A percentile compares a stretch with the other conserved stretches of the same genome.
Evolutionary conservation across 345 rosid species (phyloP).

Genomic region (Triadica sebifera): DNA sequence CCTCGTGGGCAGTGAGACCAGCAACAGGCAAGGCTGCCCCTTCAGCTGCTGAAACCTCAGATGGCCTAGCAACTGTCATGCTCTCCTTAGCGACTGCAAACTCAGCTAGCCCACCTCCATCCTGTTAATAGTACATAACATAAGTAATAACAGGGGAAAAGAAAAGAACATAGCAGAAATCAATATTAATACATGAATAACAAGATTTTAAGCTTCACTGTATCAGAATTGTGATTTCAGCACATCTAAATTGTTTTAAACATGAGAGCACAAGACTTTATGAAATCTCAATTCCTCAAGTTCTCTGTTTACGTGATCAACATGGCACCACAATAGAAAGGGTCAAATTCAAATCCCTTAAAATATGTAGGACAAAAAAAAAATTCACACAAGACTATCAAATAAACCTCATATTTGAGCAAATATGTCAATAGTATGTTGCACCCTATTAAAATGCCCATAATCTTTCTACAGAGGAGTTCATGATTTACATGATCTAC

Average conservation of each 20-base stretch:
- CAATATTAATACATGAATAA: not conserved
- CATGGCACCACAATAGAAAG: not conserved
- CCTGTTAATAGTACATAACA: slow-evolving; percentile 5
- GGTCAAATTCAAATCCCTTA: not conserved
- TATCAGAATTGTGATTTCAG: not conserved
- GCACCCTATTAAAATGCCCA: not conserved
- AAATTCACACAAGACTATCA: not conserved
- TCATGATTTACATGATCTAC: not conserved
- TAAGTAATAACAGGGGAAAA: not conserved
- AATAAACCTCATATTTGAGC: too few species aligned
- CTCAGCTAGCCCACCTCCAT: slow-evolving; percentile 29
- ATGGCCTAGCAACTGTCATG: slow-evolving; percentile 22
- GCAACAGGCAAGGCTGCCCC: slow-evolving; percentile 22
- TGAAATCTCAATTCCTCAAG: not conserved
- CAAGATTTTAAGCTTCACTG: not conserved
- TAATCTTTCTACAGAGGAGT: not conserved
- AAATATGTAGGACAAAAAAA: not conserved
- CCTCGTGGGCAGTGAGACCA: slow-evolving; percentile 25
- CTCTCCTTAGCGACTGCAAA: slow-evolving; percentile 23
- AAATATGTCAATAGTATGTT: not conserved
- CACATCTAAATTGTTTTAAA: not conserved
- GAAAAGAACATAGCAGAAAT: not conserved
- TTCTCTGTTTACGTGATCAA: not conserved
- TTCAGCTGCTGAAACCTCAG: slow-evolving; percentile 29
- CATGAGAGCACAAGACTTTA: not conserved